Percentiles rank a stretch among this genome's conserved stretches.
These are phyloP conservation scores for Exophiala viscosa DNA, from an alignment of 2,329 filamentous ascomycete species.

Conservation along the genomic window DNA sequence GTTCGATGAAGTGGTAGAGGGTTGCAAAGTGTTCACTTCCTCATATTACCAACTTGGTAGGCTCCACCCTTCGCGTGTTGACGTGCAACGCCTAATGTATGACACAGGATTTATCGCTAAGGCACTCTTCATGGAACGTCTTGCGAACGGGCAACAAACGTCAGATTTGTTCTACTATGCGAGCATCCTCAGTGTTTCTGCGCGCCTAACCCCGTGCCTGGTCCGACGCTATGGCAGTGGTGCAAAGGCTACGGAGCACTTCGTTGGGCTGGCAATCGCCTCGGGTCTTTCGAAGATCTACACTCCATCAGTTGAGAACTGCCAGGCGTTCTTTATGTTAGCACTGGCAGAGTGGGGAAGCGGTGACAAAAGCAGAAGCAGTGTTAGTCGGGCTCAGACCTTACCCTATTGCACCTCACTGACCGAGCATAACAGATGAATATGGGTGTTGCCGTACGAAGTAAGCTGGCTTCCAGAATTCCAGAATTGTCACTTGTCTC, in stretches of 20 bases:
- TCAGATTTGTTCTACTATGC: not conserved
- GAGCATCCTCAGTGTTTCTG: not conserved
- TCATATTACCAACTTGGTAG: slow-evolving; percentile 13
- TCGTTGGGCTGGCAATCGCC: not conserved
- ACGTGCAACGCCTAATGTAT: too few relatives aligned
- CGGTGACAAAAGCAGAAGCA: not conserved
- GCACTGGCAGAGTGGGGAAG: not conserved
- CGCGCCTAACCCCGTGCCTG: not conserved
- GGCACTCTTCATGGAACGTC: not conserved
- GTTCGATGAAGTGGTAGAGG: slow-evolving; percentile 12
- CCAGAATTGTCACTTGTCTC: not conserved
- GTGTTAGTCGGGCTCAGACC: not conserved
- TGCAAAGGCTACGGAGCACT: not conserved
- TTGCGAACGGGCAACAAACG: not conserved
- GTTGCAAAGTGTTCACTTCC: slow-evolving; percentile 5
- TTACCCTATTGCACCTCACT: not conserved
- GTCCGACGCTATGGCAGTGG: not conserved
- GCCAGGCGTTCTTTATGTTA: not conserved
- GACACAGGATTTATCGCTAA: not conserved
- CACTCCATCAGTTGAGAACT: not conserved
- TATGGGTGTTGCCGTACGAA: not conserved
- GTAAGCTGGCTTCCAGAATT: not conserved
- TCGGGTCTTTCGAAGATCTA: not conserved
- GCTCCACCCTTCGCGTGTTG: too few relatives aligned
- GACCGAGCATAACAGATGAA: not conserved